A percentile compares a stretch with the other conserved stretches of the same genome.
Conservation (phyloP, 176 grass and related monocot species). For the Triticum urartu region DNA sequence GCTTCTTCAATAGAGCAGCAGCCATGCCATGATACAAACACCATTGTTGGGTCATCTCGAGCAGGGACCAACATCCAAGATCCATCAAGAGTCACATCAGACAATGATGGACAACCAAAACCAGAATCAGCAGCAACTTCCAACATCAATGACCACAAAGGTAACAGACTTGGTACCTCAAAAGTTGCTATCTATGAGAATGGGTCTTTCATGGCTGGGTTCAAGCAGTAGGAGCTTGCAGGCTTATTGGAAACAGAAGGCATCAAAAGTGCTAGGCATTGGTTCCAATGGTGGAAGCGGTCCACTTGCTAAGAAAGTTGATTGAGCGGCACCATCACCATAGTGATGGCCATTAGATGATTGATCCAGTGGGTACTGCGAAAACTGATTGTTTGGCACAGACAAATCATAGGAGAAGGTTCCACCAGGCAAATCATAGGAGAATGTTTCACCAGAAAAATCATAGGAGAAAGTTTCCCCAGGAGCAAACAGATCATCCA, state of each 20-base stretch:
- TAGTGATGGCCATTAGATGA: neutral
- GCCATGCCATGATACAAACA: neutral
- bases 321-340: neutral
- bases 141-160: neutral
- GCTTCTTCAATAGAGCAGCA: neutral
- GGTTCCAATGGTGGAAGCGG: neutral
- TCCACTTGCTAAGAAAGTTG: neutral
- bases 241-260: conserved; percentile 18
- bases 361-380: conserved; percentile 3
- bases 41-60: neutral
- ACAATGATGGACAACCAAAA: conserved; percentile 11
- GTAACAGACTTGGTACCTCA: neutral
- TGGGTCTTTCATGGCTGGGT: conserved; percentile 27
- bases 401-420: conserved; percentile 11
- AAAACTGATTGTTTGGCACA: conserved; percentile 6
- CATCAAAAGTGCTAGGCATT: neutral
- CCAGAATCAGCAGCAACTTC: neutral
- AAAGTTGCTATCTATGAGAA: conserved; percentile 9
- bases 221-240: neutral
- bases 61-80: neutral
- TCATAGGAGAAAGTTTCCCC: conserved; percentile 5
- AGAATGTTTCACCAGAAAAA: conserved; percentile 16
- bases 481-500: conserved; percentile 52
- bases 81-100: neutral
- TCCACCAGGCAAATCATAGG: neutral